Evolutionary conservation across 441 rosid genomes (phyloP).

Genomic region (Theobroma grandiflorum): DNA sequence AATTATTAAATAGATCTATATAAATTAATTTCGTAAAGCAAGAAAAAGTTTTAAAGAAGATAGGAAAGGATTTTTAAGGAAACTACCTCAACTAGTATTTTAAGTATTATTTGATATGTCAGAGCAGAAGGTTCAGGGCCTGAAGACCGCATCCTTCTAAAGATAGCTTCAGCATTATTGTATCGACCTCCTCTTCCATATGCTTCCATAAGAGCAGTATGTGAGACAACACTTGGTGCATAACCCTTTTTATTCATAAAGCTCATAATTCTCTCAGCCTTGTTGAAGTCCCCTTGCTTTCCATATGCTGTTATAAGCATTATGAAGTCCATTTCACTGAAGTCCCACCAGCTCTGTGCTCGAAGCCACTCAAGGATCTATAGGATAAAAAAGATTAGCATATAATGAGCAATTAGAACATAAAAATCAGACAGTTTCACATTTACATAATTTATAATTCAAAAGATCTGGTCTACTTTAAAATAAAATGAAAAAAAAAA

Average conservation of each 20-base stretch:
- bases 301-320: slow-evolving; percentile 96
- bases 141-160: slow-evolving; percentile 87
- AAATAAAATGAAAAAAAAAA: not conserved
- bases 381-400: slow-evolving; percentile 28
- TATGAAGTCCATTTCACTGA: slow-evolving; percentile 82
- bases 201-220: slow-evolving; percentile 95
- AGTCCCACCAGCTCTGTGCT: slow-evolving; percentile 87
- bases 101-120: slow-evolving; percentile 90
- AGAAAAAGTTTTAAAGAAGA: not conserved
- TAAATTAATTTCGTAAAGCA: not conserved
- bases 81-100: slow-evolving; percentile 83
- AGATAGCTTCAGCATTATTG: slow-evolving; percentile 92
- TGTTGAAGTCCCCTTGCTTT: slow-evolving; percentile 86
- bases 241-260: slow-evolving; percentile 74
- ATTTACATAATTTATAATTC: slow-evolving; percentile 4
- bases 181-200: slow-evolving; percentile 89
- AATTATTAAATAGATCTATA: not conserved
- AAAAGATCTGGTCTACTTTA: not conserved
- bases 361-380: slow-evolving; percentile 96
- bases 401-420: slow-evolving; percentile 18
- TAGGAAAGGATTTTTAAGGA: not conserved
- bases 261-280: slow-evolving; percentile 79
- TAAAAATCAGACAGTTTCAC: slow-evolving; percentile 11
- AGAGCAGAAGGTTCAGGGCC: slow-evolving; percentile 95
- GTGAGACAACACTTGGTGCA: slow-evolving; percentile 75